Percentiles rank a stretch among this genome's conserved stretches.
Evolutionary conservation across 1,139 yeast genomes (phyloP).

Genomic region (Yamadazyma sp.): DNA sequence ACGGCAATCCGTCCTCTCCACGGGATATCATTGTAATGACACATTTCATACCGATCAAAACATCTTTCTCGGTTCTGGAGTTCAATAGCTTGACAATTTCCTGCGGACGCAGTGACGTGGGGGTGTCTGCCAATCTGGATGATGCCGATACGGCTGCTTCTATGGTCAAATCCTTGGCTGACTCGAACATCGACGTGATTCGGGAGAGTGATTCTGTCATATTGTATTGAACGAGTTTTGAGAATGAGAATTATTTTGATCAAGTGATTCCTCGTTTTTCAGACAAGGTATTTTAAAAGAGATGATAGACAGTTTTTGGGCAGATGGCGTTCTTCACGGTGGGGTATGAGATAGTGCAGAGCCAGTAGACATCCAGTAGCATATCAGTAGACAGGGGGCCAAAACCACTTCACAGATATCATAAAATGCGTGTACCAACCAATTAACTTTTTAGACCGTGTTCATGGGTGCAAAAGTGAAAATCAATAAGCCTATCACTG

Average conservation of each 20-base stretch:
- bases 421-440: no score
- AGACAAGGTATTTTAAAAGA: no score
- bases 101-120: constrained; percentile 53
- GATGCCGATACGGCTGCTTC: constrained; percentile 85
- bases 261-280: no score
- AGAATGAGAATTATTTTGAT: neutral
- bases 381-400: no score
- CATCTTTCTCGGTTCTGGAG: constrained; percentile 71
- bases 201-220: constrained; percentile 47
- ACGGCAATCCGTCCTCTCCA: constrained; percentile 61
- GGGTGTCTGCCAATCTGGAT: constrained; percentile 58
- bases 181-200: constrained; percentile 58
- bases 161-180: constrained; percentile 76
- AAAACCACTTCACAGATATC: no score
- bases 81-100: constrained; percentile 68
- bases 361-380: no score
- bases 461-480: no score
- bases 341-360: no score
- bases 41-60: constrained; percentile 72
- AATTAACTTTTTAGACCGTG: no score
- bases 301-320: no score
- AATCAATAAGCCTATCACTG: no score
- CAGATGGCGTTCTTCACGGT: no score
- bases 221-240: neutral
- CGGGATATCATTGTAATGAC: constrained; percentile 66